Percentiles rank a stretch among this genome's conserved stretches.
Evolutionary conservation across 2,329 filamentous ascomycete genomes (phyloP).

Genomic region (Mycosphaerella arachidis): DNA sequence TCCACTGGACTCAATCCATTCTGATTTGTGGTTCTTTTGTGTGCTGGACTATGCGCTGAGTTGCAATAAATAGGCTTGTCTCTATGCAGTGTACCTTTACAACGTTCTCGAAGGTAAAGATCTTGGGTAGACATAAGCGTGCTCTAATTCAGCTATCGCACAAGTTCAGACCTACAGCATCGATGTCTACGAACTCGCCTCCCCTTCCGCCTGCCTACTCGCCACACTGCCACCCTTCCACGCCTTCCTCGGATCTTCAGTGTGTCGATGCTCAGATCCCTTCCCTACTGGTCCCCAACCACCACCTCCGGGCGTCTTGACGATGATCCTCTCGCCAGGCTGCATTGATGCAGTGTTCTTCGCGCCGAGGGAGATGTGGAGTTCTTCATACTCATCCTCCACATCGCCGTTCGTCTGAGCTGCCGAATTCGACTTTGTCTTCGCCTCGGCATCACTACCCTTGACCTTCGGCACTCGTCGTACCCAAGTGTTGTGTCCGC

Average conservation of each 20-base stretch:
- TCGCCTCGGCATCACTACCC: constrained; percentile 27
- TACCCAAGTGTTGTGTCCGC: constrained; percentile 85
- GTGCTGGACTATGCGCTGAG: too few relatives aligned
- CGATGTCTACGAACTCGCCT: constrained; percentile 37
- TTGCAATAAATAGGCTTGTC: too few relatives aligned
- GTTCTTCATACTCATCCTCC: constrained; percentile 36
- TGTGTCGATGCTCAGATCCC: constrained; percentile 44
- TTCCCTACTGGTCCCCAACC: constrained; percentile 65
- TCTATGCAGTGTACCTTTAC: too few relatives aligned
- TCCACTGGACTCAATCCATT: neutral
- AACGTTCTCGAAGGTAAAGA: too few relatives aligned
- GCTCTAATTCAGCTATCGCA: too few relatives aligned
- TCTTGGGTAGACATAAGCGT: too few relatives aligned
- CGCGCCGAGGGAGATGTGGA: constrained; percentile 67
- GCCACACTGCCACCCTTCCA: constrained; percentile 60
- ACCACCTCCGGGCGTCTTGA: constrained; percentile 73
- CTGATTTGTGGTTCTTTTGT: neutral
- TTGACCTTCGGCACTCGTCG: constrained; percentile 53
- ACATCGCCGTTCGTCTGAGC: constrained; percentile 12
- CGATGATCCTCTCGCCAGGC: constrained; percentile 70
- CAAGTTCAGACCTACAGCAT: too few relatives aligned
- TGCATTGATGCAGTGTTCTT: constrained; percentile 78
- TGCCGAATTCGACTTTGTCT: neutral
- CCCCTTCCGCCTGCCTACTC: constrained; percentile 50
- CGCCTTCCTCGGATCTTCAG: constrained; percentile 54